Conservation (phyloP, 768 basidiomycete genomes). For the Hericium alpestre region DNA sequence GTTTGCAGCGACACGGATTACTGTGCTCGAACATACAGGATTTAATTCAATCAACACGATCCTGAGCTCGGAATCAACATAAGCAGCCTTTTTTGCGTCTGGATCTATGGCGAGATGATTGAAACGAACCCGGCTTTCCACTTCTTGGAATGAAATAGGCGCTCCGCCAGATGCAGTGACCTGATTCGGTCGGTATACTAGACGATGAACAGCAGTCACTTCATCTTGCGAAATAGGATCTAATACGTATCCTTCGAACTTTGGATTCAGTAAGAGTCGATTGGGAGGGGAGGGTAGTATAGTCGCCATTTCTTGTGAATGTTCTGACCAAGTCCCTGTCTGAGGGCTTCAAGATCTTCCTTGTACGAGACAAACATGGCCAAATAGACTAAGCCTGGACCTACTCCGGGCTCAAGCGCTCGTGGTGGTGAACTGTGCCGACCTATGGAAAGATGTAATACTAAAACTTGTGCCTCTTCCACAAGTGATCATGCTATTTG, state of each 20-base stretch:
- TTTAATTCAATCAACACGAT: slow-evolving; percentile 51
- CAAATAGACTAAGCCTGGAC: too few species aligned
- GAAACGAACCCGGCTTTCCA: slow-evolving; percentile 75
- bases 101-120: slow-evolving; percentile 59
- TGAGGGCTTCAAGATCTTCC: neutral
- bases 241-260: slow-evolving; percentile 79
- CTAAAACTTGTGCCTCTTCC: too few species aligned
- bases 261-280: slow-evolving; percentile 58
- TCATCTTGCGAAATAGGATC: slow-evolving; percentile 50
- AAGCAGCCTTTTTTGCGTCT: slow-evolving; percentile 40
- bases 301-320: neutral
- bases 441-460: too few species aligned
- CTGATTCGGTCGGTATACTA: slow-evolving; percentile 37
- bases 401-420: too few species aligned
- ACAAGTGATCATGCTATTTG: too few species aligned
- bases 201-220: slow-evolving; percentile 36
- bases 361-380: neutral
- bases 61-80: slow-evolving; percentile 54
- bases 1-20: neutral
- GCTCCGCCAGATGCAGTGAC: slow-evolving; percentile 48
- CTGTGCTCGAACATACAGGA: slow-evolving; percentile 34
- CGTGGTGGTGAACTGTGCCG: too few species aligned
- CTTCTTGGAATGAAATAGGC: slow-evolving; percentile 67
- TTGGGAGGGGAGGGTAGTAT: slow-evolving; percentile 12
- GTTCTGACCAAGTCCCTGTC: too few species aligned